A percentile compares a stretch with the other conserved stretches of the same genome.
phyloP scores from a whole-genome alignment of 2,329 filamentous ascomycete genomes.

The Alternaria burnsii region DNA sequence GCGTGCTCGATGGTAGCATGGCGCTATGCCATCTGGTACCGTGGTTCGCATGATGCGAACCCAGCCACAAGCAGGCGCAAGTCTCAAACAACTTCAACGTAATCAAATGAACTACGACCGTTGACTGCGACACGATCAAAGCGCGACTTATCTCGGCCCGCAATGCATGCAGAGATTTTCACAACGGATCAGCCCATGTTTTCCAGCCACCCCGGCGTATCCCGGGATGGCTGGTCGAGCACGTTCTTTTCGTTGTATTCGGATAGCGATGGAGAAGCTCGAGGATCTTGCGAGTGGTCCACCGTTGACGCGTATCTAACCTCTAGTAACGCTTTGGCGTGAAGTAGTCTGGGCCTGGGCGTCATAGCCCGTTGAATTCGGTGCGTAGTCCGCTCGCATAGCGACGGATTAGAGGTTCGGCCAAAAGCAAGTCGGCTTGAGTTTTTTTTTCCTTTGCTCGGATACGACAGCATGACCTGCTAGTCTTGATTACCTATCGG shows the following conservation, averaged over 20 bases:
- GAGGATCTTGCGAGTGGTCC: conserved; percentile 21
- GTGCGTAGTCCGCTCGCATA: conserved; percentile 23
- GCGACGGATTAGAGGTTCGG: conserved; percentile 7
- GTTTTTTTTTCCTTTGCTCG: conserved; percentile 10
- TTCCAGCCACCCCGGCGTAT: conserved; percentile 21
- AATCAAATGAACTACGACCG: conserved; percentile 10
- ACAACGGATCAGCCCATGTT: conserved; percentile 22
- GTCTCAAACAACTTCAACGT: conserved; percentile 6
- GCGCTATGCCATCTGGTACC: conserved; percentile 14
- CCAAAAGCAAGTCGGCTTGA: conserved; percentile 21
- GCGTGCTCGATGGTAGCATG: conserved; percentile 5
- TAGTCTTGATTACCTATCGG: conserved; percentile 2
- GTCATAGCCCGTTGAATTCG: conserved; percentile 24
- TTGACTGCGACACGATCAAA: conserved; percentile 17
- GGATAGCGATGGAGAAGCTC: conserved; percentile 19
- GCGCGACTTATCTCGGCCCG: conserved; percentile 31
- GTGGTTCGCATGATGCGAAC: conserved; percentile 21
- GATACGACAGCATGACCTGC: conserved; percentile 8
- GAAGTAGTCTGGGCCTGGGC: conserved; percentile 13
- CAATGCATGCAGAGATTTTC: conserved; percentile 36
- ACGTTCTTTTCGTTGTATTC: conserved; percentile 26
- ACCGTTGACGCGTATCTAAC: conserved; percentile 26
- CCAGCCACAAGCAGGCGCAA: conserved; percentile 13
- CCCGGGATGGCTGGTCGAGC: conserved; percentile 24
- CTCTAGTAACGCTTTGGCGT: conserved; percentile 14